Percentiles rank a stretch among this genome's conserved stretches.
phyloP scores from a whole-genome alignment of 176 grass and related monocot genomes.

The Aegilops umbellulata region DNA sequence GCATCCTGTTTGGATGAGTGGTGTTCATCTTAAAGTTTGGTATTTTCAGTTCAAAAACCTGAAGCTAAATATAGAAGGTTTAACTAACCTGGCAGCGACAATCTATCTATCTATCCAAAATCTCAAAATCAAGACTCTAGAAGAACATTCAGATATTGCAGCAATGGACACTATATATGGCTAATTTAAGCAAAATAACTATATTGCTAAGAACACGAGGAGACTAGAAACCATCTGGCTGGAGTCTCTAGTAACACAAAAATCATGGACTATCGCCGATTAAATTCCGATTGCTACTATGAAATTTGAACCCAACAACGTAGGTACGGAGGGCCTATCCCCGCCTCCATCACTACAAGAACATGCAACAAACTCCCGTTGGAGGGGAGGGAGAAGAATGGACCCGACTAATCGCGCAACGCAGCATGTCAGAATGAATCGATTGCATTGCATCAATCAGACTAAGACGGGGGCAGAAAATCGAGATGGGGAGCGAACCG shows the following conservation, averaged over 20 bases:
- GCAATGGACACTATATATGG: not conserved
- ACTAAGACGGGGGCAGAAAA: too few relatives aligned
- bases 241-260: too few relatives aligned
- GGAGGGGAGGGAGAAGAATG: too few relatives aligned
- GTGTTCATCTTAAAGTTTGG: not conserved
- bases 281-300: not conserved
- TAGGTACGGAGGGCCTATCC: not conserved
- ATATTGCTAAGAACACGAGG: not conserved
- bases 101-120: not conserved
- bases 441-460: too few relatives aligned
- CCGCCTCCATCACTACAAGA: not conserved
- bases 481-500: too few relatives aligned
- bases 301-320: not conserved
- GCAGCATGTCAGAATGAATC: too few relatives aligned
- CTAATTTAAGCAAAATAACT: not conserved
- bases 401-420: too few relatives aligned
- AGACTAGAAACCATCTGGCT: too few relatives aligned
- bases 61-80: not conserved
- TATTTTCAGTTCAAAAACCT: not conserved
- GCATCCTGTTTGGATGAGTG: not conserved
- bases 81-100: not conserved
- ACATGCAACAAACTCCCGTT: not conserved
- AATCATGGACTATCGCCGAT: too few relatives aligned
- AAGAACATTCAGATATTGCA: not conserved
- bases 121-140: not conserved